Conservation (phyloP, 192 early-diverging fungal species). For the Coemansia sp. region DNA sequence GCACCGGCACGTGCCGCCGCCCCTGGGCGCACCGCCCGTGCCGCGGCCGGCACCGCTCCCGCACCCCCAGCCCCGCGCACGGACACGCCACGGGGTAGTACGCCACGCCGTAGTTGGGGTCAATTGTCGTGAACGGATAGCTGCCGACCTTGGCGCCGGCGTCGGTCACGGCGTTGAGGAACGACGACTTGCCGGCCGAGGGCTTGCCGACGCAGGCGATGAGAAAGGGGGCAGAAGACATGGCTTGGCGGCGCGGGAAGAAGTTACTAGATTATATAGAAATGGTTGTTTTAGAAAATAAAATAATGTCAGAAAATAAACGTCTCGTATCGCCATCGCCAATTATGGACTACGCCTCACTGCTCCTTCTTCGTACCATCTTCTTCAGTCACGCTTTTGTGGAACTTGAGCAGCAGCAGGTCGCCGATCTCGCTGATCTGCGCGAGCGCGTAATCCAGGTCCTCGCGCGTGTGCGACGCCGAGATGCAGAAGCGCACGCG, state of each 20-base stretch:
- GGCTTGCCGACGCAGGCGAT: constrained; percentile 71
- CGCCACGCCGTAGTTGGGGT: constrained; percentile 74
- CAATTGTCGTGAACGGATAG: constrained; percentile 84
- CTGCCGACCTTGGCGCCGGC: constrained; percentile 81
- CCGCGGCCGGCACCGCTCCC: constrained; percentile 61
- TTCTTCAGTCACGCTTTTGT: constrained; percentile 12
- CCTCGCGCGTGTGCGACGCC: constrained; percentile 90
- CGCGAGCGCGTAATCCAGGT: constrained; percentile 73
- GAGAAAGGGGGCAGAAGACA: constrained; percentile 52
- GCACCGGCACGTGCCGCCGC: constrained; percentile 61
- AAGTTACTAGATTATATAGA: background rate
- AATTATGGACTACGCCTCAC: background rate
- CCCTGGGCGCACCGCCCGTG: constrained; percentile 70
- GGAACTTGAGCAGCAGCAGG: constrained; percentile 62
- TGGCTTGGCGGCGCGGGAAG: background rate
- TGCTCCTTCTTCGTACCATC: background rate
- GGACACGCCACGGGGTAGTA: constrained; percentile 73
- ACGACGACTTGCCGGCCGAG: constrained; percentile 77
- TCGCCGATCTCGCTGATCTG: constrained; percentile 72
- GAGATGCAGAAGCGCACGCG: constrained; percentile 93
- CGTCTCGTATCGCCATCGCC: background rate
- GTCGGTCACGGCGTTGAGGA: constrained; percentile 76
- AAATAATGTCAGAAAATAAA: background rate
- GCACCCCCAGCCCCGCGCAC: constrained; percentile 54
- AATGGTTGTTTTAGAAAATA: background rate